Evolutionary conservation across 1,139 yeast genomes (phyloP), one percentile per base, ranked within the genome.

Genomic region (Candida sp.): DNA sequence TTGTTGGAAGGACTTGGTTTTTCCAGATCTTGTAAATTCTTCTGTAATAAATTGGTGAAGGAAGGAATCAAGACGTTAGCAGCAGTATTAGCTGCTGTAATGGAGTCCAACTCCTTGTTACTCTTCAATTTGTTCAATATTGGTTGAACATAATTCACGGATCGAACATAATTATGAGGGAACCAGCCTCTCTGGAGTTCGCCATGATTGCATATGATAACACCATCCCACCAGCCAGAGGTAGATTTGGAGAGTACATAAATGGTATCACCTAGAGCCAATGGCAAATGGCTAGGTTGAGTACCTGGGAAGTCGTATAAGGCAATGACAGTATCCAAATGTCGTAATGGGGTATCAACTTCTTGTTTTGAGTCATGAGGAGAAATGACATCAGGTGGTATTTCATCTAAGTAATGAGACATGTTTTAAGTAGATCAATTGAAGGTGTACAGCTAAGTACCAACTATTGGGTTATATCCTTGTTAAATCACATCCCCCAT

Each of bases 161-260:
- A 64, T 38, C 79, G 68, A 15, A 79, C 80, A 58, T 75, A 79
- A 42, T 75, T 75, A 43, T 73, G 73, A 11, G 91, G 90, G 61
- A 85, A 82, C 93, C 93, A 85, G 48, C 93, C 93, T 54, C 91
- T 68, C 12, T 66, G 61, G 8, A 75, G 62, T 12, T 69, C 77
- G 37, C 78, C 78, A 23, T 54, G 58, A 5, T 47, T 60, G 40
- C 61, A 67, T 9, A 77, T 56, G 1, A 73, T 57, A 8, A 83
- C 73, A 4, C 91, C 91, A 57, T 85, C 93, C 88, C 90, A 84
- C 95, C 95, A 86, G 2, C 86, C 85, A 2, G 76, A 58, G 27
- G 75, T 77, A 6, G 78, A 67, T 48, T 81, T 82, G 11, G 74
- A 58, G 11, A 79, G 58, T 21, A 80, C 82, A 48, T 77, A 69